Evolutionary conservation across 2,329 filamentous ascomycete species (phyloP), one percentile per base, ranked within the genome.

Genomic region (Pyrenophora seminiperda): DNA sequence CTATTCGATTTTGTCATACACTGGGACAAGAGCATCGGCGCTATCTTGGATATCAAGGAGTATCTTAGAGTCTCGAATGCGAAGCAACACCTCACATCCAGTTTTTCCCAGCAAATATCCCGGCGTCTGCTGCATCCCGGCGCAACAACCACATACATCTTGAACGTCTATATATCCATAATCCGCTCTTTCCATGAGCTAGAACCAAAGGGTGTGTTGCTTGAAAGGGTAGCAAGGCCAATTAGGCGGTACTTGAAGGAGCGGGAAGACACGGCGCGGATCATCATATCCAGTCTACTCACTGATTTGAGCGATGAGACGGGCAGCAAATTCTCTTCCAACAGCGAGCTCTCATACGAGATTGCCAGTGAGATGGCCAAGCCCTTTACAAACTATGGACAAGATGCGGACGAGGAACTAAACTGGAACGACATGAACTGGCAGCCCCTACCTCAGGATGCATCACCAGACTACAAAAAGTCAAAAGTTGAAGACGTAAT

Each of bases 381-480:
- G 54, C 80, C 83, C 0, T 75, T 82, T 7, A 79, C 80, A 15
- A 74, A 78, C 7, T 82, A 86, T 19, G 85, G 54, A 60, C 59
- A 78, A 63, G 68, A 81, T 56, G 59, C 74, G 14, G 73, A 78
- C 30, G 77, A 81, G n/a, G 89, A 90, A 43, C 79, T 94, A 13
- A 90, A 95, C 71, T 97, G 90, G 88, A 83, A 91, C 66, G 92
- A 99, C 71, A 89, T 96, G 86, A 83, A 86, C 7, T 99, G 94
- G 94, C 80, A 91, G 29, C 94, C 94, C 1, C 90, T 96, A 63
- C 94, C 94, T 0, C 86, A 95, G 31, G 94, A 99, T 68, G 94
- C 94, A 1, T 91, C 91, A 7, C 88, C 91, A 3, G 76, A 97
- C 68, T 97, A 96, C 76, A 91, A 89, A 66, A 88, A 91, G 50